phyloP scores from a whole-genome alignment of 2,329 filamentous ascomycete species.

The Fusarium buxicola region DNA sequence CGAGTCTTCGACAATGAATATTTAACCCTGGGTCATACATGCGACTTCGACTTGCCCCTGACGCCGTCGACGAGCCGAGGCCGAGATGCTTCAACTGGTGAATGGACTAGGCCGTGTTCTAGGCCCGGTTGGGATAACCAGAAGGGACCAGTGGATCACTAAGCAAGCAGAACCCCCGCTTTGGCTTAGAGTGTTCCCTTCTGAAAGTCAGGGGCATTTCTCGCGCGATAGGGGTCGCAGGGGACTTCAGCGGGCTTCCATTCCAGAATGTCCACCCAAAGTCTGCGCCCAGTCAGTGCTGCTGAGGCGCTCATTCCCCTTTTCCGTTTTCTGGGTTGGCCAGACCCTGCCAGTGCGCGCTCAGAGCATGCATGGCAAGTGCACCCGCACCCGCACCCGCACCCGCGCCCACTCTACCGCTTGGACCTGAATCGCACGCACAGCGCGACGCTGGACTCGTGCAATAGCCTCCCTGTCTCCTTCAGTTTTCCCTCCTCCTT shows the following conservation, averaged over 20 bases:
- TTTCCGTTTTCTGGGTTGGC: conserved; percentile 4
- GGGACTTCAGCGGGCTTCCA: conserved; percentile 3
- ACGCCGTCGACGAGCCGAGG: conserved; percentile 34
- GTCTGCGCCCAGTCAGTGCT: background rate
- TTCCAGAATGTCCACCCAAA: conserved; percentile 11
- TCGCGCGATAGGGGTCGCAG: conserved; percentile 10
- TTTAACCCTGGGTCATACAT: conserved; percentile 40
- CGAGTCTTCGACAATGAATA: conserved; percentile 16
- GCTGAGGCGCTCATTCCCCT: conserved; percentile 5
- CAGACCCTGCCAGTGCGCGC: conserved; percentile 13
- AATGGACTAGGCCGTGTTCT: conserved; percentile 25
- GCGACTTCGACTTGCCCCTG: conserved; percentile 43
- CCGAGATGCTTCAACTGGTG: conserved; percentile 40
- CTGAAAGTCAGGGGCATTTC: conserved; percentile 18
- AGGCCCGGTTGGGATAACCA: conserved; percentile 35
- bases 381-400: conserved; percentile 30
- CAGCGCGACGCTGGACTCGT: conserved; percentile 38
- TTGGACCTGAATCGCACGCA: conserved; percentile 39
- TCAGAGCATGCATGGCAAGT: conserved; percentile 22
- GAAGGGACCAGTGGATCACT: conserved; percentile 31
- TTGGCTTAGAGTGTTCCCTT: conserved; percentile 36
- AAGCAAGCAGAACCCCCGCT: conserved; percentile 33
- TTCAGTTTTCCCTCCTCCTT: conserved; percentile 32
- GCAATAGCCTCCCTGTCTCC: conserved; percentile 29
- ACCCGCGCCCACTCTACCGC: conserved; percentile 26